A percentile compares a stretch with the other conserved stretches of the same genome.
phyloP scores from a whole-genome alignment of 176 grass and related monocot genomes.

The Eragrostis curvula region DNA sequence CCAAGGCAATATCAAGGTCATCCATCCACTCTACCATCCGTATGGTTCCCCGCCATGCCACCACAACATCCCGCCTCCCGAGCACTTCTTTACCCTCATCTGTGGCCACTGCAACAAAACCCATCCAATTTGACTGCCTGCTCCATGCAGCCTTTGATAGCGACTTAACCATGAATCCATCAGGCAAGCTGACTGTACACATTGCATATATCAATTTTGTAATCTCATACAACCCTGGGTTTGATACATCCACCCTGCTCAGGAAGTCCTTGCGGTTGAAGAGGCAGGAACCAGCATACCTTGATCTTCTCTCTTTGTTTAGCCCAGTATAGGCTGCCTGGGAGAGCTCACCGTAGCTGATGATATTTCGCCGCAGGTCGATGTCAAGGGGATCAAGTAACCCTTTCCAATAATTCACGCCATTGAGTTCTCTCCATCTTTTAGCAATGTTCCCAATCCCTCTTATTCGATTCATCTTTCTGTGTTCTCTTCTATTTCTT shows the following conservation, averaged over 20 bases:
- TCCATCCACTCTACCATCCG: constrained; percentile 82
- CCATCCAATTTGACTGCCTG: constrained; percentile 96
- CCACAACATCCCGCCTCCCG: constrained; percentile 77
- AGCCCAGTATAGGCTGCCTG: constrained; percentile 75
- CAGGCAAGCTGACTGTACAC: constrained; percentile 67
- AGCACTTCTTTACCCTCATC: constrained; percentile 81
- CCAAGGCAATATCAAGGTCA: constrained; percentile 75
- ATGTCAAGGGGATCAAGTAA: constrained; percentile 68
- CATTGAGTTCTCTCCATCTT: constrained; percentile 79
- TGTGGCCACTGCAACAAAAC: constrained; percentile 81
- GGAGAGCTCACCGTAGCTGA: constrained; percentile 79
- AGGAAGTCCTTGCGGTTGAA: constrained; percentile 64
- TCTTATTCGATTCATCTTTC: constrained; percentile 30
- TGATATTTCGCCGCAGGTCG: constrained; percentile 73
- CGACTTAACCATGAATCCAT: constrained; percentile 75
- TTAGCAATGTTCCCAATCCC: constrained; percentile 65
- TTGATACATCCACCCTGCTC: constrained; percentile 55
- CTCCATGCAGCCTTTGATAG: constrained; percentile 64
- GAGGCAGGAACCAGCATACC: constrained; percentile 72
- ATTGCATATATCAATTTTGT: constrained; percentile 91
- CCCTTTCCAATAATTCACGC: constrained; percentile 73
- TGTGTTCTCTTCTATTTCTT: constrained; percentile 18
- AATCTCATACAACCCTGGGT: constrained; percentile 68
- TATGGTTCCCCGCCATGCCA: constrained; percentile 89
- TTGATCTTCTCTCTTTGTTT: constrained; percentile 76